These are phyloP conservation scores for Massarina eburnea DNA, from an alignment of 2,329 filamentous ascomycete species.

Conservation along the genomic window DNA sequence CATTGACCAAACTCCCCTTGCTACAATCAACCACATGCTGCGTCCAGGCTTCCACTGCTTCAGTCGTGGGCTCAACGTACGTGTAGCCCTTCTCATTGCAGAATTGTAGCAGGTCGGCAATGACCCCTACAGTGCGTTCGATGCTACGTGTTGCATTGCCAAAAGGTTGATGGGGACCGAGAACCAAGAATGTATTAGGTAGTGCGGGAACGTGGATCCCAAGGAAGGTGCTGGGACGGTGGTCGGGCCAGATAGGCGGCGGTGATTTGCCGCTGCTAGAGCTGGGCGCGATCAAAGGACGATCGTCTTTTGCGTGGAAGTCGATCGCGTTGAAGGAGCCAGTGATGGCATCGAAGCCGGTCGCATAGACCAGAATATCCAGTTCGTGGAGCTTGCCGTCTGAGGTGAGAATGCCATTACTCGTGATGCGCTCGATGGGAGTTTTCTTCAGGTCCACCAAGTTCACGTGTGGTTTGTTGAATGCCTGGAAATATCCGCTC, in stretches of 20 bases:
- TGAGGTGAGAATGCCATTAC: slow-evolving; percentile 40
- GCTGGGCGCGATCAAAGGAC: slow-evolving; percentile 21
- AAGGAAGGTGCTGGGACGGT: slow-evolving; percentile 23
- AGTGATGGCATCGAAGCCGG: slow-evolving; percentile 48
- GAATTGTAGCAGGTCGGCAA: slow-evolving; percentile 40
- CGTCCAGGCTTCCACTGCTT: slow-evolving; percentile 51
- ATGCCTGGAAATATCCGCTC: slow-evolving; percentile 45
- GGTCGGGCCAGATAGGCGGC: slow-evolving; percentile 22
- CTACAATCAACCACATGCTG: slow-evolving; percentile 53
- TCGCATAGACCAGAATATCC: slow-evolving; percentile 43
- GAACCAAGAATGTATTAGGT: slow-evolving; percentile 43
- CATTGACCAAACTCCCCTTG: slow-evolving; percentile 48
- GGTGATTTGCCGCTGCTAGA: slow-evolving; percentile 8
- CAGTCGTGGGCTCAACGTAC: slow-evolving; percentile 45
- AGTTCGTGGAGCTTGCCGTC: slow-evolving; percentile 40
- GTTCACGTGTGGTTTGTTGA: slow-evolving; percentile 42
- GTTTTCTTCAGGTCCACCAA: slow-evolving; percentile 43
- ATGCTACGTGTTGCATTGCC: slow-evolving; percentile 48
- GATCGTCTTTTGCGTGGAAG: slow-evolving; percentile 22
- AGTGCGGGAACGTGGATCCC: slow-evolving; percentile 25
- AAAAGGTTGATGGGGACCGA: slow-evolving; percentile 50
- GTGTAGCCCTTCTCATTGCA: slow-evolving; percentile 37
- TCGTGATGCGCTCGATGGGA: slow-evolving; percentile 34
- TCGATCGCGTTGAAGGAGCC: slow-evolving; percentile 22
- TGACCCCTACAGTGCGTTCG: slow-evolving; percentile 47